Evolutionary conservation across 306 rosid species (phyloP).

Genomic region (Quercus engelmannii): DNA sequence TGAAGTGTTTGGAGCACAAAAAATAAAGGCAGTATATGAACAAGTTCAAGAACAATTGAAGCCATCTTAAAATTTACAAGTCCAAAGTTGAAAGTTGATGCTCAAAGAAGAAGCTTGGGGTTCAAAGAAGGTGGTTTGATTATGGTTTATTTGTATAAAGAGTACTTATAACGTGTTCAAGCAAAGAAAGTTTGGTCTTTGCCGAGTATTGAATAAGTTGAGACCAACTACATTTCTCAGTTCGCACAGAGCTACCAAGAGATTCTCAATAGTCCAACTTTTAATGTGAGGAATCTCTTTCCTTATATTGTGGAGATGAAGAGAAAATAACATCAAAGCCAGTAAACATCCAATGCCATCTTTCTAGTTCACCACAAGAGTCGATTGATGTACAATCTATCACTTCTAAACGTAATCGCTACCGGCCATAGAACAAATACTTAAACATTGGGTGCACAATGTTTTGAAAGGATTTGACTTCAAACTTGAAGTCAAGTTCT

Average conservation of each 20-base stretch:
- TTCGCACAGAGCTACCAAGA: background rate
- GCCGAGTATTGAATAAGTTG: background rate
- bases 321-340: background rate
- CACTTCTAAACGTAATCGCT: background rate
- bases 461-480: background rate
- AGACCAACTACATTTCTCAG: background rate
- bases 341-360: background rate
- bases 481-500: background rate
- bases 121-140: background rate
- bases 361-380: background rate
- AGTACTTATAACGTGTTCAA: background rate
- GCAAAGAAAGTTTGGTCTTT: background rate
- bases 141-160: too few species aligned
- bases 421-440: background rate
- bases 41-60: background rate
- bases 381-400: background rate
- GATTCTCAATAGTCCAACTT: background rate
- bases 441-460: background rate
- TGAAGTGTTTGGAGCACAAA: background rate
- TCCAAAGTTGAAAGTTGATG: background rate
- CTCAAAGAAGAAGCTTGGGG: background rate
- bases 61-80: background rate
- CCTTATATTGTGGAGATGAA: background rate
- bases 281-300: background rate
- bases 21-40: background rate